Evolutionary conservation across 75 land plant genomes (phyloP), one percentile per base, ranked within the genome.

Genomic region (Sequoiadendron giganteum): DNA sequence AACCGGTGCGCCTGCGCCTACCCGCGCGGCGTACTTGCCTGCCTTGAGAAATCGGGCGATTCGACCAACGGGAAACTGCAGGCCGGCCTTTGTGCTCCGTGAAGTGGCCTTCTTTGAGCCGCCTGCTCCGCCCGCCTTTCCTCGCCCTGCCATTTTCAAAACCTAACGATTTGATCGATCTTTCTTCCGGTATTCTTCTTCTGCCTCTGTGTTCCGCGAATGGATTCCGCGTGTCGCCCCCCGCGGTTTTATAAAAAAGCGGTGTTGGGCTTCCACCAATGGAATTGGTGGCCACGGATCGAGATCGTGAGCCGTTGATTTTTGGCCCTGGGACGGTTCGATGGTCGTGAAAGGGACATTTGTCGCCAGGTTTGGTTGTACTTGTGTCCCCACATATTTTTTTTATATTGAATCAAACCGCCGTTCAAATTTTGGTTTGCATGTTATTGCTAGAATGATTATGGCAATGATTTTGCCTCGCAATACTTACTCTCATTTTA

Each of bases 1-100:
- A 52, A 92, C 93, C 0, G 93, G 93, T 5, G 93, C 93, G 15
- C 92, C 93, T 39, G 88, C 86, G 85, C 93, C 92, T 68, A 92
- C 92, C 0, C 93, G 85, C 84, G 88, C 91, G 38, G 93, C 93
- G 49, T 92, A 92, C 76, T 91, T 88, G 30, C 93, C 93, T 72
- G 88, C 87, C 86, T 92, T 92, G 68, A 92, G 88, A 56, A 87
- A 91, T 28, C 93, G 87, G 28, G 93, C 93, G 16, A 92, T 87
- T 11, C 93, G 42, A 28, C 93, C 92, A 11, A 92, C 93, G 52
- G 93, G 93, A 39, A 92, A 92, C 65, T 90, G 92, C 36, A 92
- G 83, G 5, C 93, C 93, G 10, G 93, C 93, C 85, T 89, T 91
- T 11, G 89, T 86, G 87, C 90, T 91, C 86, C 91, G 49, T 15